Percentiles rank a stretch among this genome's conserved stretches.
phyloP scores from a whole-genome alignment of 805 yeast genomes.

The Cyberlindnera meyerae region DNA sequence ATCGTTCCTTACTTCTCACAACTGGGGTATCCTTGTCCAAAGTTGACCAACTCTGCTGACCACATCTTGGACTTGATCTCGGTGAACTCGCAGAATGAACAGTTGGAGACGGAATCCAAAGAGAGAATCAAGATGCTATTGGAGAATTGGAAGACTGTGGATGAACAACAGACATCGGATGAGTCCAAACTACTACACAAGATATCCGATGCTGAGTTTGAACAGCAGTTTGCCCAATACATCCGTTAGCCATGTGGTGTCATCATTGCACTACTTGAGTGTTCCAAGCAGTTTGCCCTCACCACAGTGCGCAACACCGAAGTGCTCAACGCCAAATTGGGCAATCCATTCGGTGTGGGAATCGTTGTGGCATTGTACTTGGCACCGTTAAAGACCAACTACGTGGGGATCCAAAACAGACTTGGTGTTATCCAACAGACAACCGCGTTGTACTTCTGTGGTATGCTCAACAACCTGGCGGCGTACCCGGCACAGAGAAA shows the following conservation, averaged over 20 bases:
- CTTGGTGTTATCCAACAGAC: slow-evolving; percentile 75
- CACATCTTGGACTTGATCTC: slow-evolving; percentile 70
- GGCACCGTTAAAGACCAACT: slow-evolving; percentile 47
- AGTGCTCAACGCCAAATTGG: slow-evolving; percentile 55
- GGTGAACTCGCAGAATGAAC: slow-evolving; percentile 18
- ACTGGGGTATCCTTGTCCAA: slow-evolving; percentile 54
- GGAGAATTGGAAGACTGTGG: slow-evolving; percentile 19
- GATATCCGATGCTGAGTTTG: slow-evolving; percentile 14
- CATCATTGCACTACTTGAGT: slow-evolving; percentile 17
- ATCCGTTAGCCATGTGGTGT: slow-evolving; percentile 18
- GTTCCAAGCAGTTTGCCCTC: slow-evolving; percentile 18
- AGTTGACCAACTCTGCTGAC: slow-evolving; percentile 68
- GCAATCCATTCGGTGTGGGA: slow-evolving; percentile 64
- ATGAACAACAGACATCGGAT: slow-evolving; percentile 3
- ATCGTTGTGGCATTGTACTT: slow-evolving; percentile 65
- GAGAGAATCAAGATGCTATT: slow-evolving; percentile 15
- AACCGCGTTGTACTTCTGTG: slow-evolving; percentile 69
- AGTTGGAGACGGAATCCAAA: slow-evolving; percentile 15
- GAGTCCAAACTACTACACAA: background rate
- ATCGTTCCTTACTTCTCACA: slow-evolving; percentile 45
- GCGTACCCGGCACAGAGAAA: slow-evolving; percentile 72
- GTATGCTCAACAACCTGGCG: slow-evolving; percentile 74
- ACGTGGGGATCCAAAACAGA: slow-evolving; percentile 56
- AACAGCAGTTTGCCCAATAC: slow-evolving; percentile 9
- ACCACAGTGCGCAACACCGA: slow-evolving; percentile 45